A percentile compares a stretch with the other conserved stretches of the same genome.
phyloP scores from a whole-genome alignment of 495 filamentous ascomycete species.

The Aspergillus indologenus region DNA sequence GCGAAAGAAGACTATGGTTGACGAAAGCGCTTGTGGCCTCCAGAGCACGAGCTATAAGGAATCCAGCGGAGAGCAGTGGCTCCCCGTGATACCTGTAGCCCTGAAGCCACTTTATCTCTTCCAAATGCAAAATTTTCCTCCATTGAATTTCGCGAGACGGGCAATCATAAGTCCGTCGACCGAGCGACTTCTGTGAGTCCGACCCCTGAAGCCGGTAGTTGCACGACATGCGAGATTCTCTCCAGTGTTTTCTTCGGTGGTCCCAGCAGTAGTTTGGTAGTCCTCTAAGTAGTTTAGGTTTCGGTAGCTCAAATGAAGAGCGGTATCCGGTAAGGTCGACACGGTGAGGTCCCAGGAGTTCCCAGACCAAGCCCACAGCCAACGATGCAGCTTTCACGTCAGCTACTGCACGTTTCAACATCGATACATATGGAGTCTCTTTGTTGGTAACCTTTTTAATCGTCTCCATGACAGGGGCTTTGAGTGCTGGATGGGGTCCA shows the following conservation, averaged over 20 bases:
- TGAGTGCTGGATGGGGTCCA: slow-evolving; percentile 56
- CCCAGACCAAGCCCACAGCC: slow-evolving; percentile 51
- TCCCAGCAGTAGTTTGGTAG: slow-evolving; percentile 55
- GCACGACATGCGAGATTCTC: slow-evolving; percentile 44
- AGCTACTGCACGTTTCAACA: slow-evolving; percentile 35
- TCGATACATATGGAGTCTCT: slow-evolving; percentile 37
- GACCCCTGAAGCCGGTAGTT: slow-evolving; percentile 16
- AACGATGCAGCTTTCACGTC: slow-evolving; percentile 41
- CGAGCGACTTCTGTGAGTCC: slow-evolving; percentile 32
- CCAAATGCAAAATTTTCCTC: too few relatives aligned
- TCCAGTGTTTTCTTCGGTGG: slow-evolving; percentile 44
- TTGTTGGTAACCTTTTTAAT: slow-evolving; percentile 25
- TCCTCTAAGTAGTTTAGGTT: slow-evolving; percentile 21
- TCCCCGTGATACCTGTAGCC: slow-evolving; percentile 42
- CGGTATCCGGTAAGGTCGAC: slow-evolving; percentile 7
- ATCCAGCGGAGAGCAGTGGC: slow-evolving; percentile 58
- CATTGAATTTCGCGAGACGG: slow-evolving; percentile 27
- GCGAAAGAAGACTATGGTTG: slow-evolving; percentile 8
- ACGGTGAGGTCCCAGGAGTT: slow-evolving; percentile 29
- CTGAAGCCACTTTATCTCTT: too few relatives aligned
- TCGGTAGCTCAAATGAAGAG: background rate
- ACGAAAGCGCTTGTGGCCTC: slow-evolving; percentile 39
- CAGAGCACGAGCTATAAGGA: slow-evolving; percentile 54
- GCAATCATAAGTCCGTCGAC: slow-evolving; percentile 20
- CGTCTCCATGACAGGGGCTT: slow-evolving; percentile 43